Base-by-base conservation (phyloP, 1,284 basidiomycete genomes). In the Xerocomus nothofagi region DNA sequence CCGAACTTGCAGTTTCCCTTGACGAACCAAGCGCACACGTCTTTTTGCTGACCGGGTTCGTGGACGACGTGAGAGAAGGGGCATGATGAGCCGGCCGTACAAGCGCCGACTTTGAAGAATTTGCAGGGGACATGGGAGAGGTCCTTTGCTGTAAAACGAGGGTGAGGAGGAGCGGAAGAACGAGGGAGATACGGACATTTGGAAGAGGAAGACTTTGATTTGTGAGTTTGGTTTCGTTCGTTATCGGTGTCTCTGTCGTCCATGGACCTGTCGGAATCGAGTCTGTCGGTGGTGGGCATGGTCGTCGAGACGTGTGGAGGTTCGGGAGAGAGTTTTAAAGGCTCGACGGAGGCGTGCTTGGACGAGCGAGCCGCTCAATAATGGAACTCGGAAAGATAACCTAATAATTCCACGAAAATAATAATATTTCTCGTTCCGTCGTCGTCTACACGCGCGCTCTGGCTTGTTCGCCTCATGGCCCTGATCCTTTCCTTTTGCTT, bases 1-100 rank as follows among this genome's bases (percentile, higher is more conserved):
- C 90, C 95, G 65, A 98, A 98, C 72, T 96, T 96, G 80, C 96
- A 99, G 72, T 92, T 96, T 3, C 96, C 93, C 71, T 91, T 91
- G 49, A 91, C 77, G 62, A 88, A 99, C 93, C 94, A 98, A 39
- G 93, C 88, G 67, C 96, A 99, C 43, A 90, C 80, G 61, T 96
- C 93, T 69, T 97, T 97, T 58, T 86, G 84, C 50, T 86, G 85
- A 8, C 89, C 90, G 10, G 89, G 82, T 57, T 88, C 85, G 47
- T 75, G 67, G 9, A 73, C 55, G 41, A 63, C 58, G 64, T 98
- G 95, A 29, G 93, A 96, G 79, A 98, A 98, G 24, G 93, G 93
- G 70, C 95, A 98, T 21, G 90, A 88, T n/a, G 89, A 78, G 38
- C 95, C 95, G 21, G 95, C 95, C 11, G 94, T 96, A 73, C 95